Conservation (phyloP, 805 yeast species). For the Metschnikowia similis region DNA sequence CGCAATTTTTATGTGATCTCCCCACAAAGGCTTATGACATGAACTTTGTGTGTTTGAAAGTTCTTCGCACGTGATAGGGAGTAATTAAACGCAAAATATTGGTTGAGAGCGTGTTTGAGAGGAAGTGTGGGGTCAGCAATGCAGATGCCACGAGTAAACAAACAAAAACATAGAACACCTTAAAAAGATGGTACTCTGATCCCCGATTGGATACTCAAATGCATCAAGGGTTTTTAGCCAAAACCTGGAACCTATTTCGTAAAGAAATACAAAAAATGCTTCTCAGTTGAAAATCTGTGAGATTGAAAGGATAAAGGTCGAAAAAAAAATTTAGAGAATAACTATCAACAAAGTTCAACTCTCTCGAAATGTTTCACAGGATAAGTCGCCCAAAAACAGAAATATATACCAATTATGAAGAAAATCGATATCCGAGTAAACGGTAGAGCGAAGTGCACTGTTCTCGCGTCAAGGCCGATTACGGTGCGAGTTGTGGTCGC, state of each 20-base stretch:
- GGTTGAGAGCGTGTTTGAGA: neutral
- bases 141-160: neutral
- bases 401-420: neutral
- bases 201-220: too few species aligned
- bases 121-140: neutral
- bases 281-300: too few species aligned
- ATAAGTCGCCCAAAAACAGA: neutral
- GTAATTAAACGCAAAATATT: neutral
- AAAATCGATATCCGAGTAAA: neutral
- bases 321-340: too few species aligned
- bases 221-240: too few species aligned
- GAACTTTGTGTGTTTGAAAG: neutral
- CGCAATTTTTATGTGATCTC: neutral
- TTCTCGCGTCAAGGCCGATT: neutral
- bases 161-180: neutral
- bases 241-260: too few species aligned
- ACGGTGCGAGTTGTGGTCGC: conserved; percentile 4
- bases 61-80: conserved; percentile 1
- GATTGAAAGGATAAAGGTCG: too few species aligned
- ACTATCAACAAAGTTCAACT: too few species aligned
- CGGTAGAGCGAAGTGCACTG: neutral
- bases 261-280: too few species aligned
- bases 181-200: neutral
- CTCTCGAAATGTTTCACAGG: too few species aligned
- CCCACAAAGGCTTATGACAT: neutral